phyloP scores from a whole-genome alignment of 139 green algal species.

The Haematococcus lacustris region DNA sequence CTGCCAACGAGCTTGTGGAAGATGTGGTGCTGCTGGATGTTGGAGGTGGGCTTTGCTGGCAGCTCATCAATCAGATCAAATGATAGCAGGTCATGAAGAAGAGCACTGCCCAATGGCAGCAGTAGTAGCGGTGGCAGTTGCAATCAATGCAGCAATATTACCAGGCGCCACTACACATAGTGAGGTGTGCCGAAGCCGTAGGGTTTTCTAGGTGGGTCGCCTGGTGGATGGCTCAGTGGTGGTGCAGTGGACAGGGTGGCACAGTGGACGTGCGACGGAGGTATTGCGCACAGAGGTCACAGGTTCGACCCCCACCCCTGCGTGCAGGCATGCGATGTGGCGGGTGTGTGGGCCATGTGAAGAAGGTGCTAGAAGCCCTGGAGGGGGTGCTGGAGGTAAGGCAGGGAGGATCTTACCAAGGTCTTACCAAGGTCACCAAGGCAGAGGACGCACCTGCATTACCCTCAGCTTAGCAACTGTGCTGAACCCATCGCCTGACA shows the following conservation, averaged over 20 bases:
- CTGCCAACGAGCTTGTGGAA: slow-evolving; percentile 42
- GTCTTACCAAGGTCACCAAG: neutral
- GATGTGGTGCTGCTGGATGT: slow-evolving; percentile 79
- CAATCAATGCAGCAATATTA: neutral
- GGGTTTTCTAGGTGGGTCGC: neutral
- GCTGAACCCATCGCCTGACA: neutral
- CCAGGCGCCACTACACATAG: neutral
- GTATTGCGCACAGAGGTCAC: too few relatives aligned
- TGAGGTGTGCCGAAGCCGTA: too few relatives aligned
- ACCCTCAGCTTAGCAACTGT: neutral
- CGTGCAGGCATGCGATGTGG: slow-evolving; percentile 82
- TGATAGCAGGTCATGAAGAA: too few relatives aligned
- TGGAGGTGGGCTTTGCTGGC: slow-evolving; percentile 32
- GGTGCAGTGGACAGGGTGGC: neutral
- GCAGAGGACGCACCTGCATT: neutral
- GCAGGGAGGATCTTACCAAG: neutral
- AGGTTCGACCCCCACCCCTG: neutral
- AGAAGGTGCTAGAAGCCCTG: slow-evolving; percentile 19
- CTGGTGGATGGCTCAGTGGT: neutral
- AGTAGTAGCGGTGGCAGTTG: neutral
- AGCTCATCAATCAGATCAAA: too few relatives aligned
- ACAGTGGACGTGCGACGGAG: neutral
- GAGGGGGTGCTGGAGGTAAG: slow-evolving; percentile 27
- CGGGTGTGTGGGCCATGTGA: slow-evolving; percentile 74
- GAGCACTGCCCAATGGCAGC: neutral